Percentiles rank a stretch among this genome's conserved stretches.
phyloP scores from a whole-genome alignment of 1,284 basidiomycete species.

The Laetiporus sulphureus region DNA sequence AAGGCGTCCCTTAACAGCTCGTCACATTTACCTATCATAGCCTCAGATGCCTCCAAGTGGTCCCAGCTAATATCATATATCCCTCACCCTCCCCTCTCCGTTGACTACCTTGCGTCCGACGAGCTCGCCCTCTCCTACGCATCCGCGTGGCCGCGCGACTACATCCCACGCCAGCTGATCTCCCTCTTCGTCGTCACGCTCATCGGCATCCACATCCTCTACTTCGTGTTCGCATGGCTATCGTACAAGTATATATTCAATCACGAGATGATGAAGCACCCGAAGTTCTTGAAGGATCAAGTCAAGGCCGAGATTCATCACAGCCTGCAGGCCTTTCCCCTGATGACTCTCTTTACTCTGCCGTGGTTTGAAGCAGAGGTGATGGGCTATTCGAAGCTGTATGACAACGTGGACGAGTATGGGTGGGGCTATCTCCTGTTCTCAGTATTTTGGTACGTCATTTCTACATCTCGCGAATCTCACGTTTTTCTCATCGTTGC shows the following conservation, averaged over 20 bases:
- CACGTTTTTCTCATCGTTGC: neutral
- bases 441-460: constrained; percentile 56
- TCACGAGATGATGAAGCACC: constrained; percentile 94
- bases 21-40: constrained; percentile 26
- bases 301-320: constrained; percentile 77
- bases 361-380: constrained; percentile 96
- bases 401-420: constrained; percentile 70
- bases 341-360: constrained; percentile 76
- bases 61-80: constrained; percentile 46
- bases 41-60: constrained; percentile 37
- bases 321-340: constrained; percentile 76
- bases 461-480: neutral
- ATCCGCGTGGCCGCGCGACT: constrained; percentile 78
- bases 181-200: constrained; percentile 77
- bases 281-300: constrained; percentile 88
- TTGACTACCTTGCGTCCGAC: constrained; percentile 26
- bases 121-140: constrained; percentile 26
- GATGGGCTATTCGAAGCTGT: constrained; percentile 78
- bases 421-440: constrained; percentile 61
- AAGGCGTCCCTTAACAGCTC: constrained; percentile 25
- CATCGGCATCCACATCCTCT: constrained; percentile 75
- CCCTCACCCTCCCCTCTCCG: constrained; percentile 47
- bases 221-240: constrained; percentile 82
- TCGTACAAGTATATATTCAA: constrained; percentile 92
- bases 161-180: constrained; percentile 70